Evolutionary conservation across 1,284 basidiomycete genomes (phyloP).

Genomic region (Cutaneotrichosporon cutaneum): DNA sequence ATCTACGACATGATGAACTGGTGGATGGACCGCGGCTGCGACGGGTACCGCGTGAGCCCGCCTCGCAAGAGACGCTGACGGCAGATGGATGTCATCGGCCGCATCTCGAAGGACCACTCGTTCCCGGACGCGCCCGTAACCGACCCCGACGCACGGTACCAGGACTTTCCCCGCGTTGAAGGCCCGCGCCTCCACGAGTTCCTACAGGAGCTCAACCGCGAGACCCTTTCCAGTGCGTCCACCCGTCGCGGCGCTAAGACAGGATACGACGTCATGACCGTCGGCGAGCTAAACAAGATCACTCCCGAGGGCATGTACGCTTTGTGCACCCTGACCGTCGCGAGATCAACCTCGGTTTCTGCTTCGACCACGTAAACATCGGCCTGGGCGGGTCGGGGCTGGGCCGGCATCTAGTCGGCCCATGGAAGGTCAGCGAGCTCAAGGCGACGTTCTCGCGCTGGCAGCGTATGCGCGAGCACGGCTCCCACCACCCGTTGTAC

Average conservation of each 20-base stretch:
- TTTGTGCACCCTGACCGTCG: conserved; percentile 63
- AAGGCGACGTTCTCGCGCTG: conserved; percentile 62
- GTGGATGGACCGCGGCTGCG: conserved; percentile 56
- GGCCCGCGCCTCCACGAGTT: conserved; percentile 68
- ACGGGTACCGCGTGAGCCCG: conserved; percentile 51
- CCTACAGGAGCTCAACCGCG: conserved; percentile 64
- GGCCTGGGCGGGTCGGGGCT: not conserved
- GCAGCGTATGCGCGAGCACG: conserved; percentile 64
- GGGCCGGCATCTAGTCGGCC: conserved; percentile 1
- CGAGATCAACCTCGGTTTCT: conserved; percentile 47
- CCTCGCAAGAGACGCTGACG: not conserved
- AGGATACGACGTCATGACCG: conserved; percentile 6
- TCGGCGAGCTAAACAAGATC: conserved; percentile 56
- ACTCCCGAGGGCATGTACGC: conserved; percentile 56
- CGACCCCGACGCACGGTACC: conserved; percentile 59
- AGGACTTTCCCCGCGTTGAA: conserved; percentile 60
- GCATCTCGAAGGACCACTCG: conserved; percentile 51
- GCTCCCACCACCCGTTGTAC: conserved; percentile 46
- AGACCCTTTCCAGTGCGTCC: conserved; percentile 54
- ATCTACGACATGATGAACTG: conserved; percentile 53
- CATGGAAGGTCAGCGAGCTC: conserved; percentile 62
- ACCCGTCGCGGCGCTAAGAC: not conserved
- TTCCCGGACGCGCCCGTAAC: conserved; percentile 65
- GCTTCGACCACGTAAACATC: conserved; percentile 38
- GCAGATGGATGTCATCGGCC: conserved; percentile 14